Conservation (phyloP, 768 basidiomycete species). For the Mycena maculata region DNA sequence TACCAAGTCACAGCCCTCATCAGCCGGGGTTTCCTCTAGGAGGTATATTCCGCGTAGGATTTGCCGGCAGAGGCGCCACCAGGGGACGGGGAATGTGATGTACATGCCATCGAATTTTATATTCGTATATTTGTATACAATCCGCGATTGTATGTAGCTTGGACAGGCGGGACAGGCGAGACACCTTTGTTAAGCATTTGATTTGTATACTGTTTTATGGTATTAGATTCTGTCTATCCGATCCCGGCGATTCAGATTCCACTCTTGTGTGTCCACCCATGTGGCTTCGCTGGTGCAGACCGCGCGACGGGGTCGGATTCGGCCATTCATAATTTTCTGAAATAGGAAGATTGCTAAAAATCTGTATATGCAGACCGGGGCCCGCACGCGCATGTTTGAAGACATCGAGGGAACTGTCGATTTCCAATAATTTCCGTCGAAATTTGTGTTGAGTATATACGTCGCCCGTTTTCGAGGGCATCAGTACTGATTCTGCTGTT, state of each 20-base stretch:
- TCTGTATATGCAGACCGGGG: too few relatives aligned
- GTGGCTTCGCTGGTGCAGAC: not conserved
- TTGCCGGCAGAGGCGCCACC: slow-evolving; percentile 64
- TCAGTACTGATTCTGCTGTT: too few relatives aligned
- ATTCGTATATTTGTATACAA: slow-evolving; percentile 17
- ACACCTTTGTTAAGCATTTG: too few relatives aligned
- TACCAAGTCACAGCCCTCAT: slow-evolving; percentile 50
- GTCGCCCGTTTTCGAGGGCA: too few relatives aligned
- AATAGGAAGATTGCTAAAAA: too few relatives aligned
- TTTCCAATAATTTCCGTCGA: too few relatives aligned
- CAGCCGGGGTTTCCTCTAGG: slow-evolving; percentile 22
- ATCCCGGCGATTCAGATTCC: slow-evolving; percentile 11
- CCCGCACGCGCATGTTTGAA: too few relatives aligned
- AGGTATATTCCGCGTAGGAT: slow-evolving; percentile 65
- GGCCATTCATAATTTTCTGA: too few relatives aligned
- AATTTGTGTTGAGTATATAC: too few relatives aligned
- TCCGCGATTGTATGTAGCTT: slow-evolving; percentile 19
- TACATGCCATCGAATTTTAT: not conserved
- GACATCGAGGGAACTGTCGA: too few relatives aligned
- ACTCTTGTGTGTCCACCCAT: not conserved
- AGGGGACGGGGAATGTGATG: slow-evolving; percentile 38
- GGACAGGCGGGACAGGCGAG: slow-evolving; percentile 2
- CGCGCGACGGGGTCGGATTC: too few relatives aligned
- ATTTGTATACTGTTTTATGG: slow-evolving; percentile 17
- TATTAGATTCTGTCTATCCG: slow-evolving; percentile 22